phyloP scores from a whole-genome alignment of 306 rosid species.

The Quercus wislizeni region DNA sequence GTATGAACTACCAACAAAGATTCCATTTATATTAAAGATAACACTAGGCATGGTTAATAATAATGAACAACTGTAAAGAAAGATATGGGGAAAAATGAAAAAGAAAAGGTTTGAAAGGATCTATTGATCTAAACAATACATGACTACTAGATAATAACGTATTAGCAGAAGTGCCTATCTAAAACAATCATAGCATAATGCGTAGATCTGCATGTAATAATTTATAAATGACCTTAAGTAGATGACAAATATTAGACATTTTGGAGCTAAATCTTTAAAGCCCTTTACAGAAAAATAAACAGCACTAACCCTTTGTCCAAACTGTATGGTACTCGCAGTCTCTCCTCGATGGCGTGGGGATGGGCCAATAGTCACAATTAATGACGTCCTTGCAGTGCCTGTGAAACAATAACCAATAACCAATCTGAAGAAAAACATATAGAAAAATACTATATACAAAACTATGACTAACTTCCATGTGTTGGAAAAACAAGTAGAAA shows the following conservation, averaged over 20 bases:
- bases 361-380: constrained; percentile 95
- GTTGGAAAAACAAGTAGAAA: not conserved
- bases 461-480: not conserved
- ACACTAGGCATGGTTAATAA: not conserved
- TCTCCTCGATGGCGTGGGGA: constrained; percentile 99
- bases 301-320: constrained; percentile 91
- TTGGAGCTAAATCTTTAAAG: not conserved
- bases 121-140: not conserved
- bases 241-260: not conserved
- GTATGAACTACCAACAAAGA: constrained; percentile 1
- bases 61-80: not conserved
- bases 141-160: not conserved
- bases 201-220: not conserved
- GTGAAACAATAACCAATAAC: constrained; percentile 20
- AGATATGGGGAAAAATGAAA: not conserved
- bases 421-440: constrained; percentile 11
- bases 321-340: constrained; percentile 89
- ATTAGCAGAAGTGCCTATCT: not conserved
- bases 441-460: not conserved
- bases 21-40: not conserved
- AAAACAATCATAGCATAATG: not conserved
- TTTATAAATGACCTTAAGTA: not conserved
- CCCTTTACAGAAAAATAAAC: not conserved
- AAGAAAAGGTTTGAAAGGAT: not conserved
- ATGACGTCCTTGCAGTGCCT: constrained; percentile 98